Evolutionary conservation across 2,329 filamentous ascomycete genomes (phyloP).

Genomic region (Didymella glomerata): DNA sequence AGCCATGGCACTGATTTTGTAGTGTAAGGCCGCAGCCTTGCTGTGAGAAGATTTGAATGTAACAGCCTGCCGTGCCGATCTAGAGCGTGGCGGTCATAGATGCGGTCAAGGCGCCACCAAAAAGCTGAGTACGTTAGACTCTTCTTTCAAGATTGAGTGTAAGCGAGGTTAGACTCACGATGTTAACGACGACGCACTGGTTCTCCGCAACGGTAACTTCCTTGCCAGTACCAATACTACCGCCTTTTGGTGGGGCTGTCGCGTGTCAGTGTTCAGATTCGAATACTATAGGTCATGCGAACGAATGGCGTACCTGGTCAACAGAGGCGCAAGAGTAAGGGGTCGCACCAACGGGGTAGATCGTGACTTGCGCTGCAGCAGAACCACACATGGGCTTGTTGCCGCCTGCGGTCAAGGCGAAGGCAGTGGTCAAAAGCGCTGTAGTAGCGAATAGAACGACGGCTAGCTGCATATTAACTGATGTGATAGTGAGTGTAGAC

Average conservation of each 20-base stretch:
- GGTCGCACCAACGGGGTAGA: not conserved
- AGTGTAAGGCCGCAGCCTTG: slow-evolving; percentile 13
- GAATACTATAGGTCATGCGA: too few species aligned
- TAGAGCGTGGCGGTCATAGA: slow-evolving; percentile 3
- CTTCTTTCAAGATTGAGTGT: too few species aligned
- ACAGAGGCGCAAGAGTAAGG: slow-evolving; percentile 1
- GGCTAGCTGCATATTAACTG: not conserved
- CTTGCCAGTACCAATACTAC: not conserved
- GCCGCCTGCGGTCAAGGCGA: not conserved
- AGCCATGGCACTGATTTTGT: slow-evolving; percentile 14
- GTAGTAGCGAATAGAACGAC: not conserved
- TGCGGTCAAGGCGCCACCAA: slow-evolving; percentile 12
- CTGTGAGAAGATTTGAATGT: slow-evolving; percentile 11
- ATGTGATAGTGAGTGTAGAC: too few species aligned
- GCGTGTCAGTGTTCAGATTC: too few species aligned
- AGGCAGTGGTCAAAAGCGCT: not conserved
- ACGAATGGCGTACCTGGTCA: not conserved
- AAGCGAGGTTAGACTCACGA: not conserved
- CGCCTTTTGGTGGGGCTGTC: slow-evolving; percentile 5
- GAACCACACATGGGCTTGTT: slow-evolving; percentile 9
- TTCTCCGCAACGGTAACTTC: not conserved
- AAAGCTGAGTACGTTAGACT: not conserved
- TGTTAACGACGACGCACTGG: slow-evolving; percentile 7
- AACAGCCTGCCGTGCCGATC: slow-evolving; percentile 8
- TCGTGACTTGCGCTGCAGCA: slow-evolving; percentile 3